Evolutionary conservation across 1,284 basidiomycete genomes (phyloP).

Genomic region (Leccinum cinnamomeum): DNA sequence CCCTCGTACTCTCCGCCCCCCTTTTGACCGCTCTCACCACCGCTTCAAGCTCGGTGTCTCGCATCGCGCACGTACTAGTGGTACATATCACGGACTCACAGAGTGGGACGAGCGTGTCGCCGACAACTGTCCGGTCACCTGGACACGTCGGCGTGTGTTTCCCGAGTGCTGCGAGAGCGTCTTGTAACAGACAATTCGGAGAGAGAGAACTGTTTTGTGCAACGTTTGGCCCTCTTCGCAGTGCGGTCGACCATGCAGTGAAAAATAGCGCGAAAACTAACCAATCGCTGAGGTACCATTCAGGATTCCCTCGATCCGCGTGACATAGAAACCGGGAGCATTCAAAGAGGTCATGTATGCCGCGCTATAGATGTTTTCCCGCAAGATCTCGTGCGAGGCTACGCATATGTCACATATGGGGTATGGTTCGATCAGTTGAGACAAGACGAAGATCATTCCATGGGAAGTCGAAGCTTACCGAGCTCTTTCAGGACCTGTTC

Average conservation of each 20-base stretch:
- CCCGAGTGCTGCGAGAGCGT: constrained; percentile 37
- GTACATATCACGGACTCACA: constrained; percentile 25
- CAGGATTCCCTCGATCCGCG: constrained; percentile 15
- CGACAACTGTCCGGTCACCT: constrained; percentile 54
- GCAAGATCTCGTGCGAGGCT: constrained; percentile 27
- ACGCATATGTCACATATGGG: not conserved
- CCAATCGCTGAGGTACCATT: constrained; percentile 7
- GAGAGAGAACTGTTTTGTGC: not conserved
- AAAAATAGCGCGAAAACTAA: constrained; percentile 56
- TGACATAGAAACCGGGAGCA: constrained; percentile 44
- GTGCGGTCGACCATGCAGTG: constrained; percentile 36
- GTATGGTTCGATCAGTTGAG: not conserved
- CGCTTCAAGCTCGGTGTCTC: not conserved
- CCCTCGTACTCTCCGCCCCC: constrained; percentile 49
- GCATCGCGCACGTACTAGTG: not conserved
- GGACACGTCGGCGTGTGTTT: constrained; percentile 52
- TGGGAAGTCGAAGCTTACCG: constrained; percentile 30
- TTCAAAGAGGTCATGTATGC: constrained; percentile 49
- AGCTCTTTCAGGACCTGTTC: constrained; percentile 44
- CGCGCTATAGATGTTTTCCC: constrained; percentile 37
- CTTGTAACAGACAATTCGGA: constrained; percentile 1
- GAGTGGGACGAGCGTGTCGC: constrained; percentile 51
- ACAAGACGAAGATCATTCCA: not conserved
- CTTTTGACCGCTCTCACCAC: constrained; percentile 40
- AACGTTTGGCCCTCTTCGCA: constrained; percentile 12